Conservation (phyloP, 257 asterid genomes). For the Fraxinus anomala region DNA sequence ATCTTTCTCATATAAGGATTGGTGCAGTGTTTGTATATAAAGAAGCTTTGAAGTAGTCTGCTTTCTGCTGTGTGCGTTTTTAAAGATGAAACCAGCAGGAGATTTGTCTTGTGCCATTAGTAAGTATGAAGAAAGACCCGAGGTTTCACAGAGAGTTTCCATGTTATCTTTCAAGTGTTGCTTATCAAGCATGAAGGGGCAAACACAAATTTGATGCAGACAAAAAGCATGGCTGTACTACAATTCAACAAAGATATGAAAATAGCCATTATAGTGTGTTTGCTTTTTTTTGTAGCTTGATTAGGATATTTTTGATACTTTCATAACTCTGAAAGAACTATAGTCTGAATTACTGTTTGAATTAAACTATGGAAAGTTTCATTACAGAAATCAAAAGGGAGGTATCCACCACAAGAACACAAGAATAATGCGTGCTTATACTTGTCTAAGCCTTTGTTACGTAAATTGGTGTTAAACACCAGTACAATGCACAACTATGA, state of each 20-base stretch:
- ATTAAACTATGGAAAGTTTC: neutral
- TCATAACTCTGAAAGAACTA: neutral
- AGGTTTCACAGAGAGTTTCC: neutral
- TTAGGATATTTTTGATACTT: neutral
- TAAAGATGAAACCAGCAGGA: slow-evolving; percentile 1
- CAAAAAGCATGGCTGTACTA: neutral
- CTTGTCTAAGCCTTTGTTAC: too few species aligned
- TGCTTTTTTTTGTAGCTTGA: neutral
- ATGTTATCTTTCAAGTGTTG: slow-evolving; percentile 5
- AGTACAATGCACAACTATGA: too few species aligned
- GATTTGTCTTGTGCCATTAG: neutral
- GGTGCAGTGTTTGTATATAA: slow-evolving; percentile 14
- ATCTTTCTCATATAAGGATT: neutral
- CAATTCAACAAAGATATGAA: slow-evolving; percentile 4
- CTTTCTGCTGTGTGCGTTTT: slow-evolving; percentile 15
- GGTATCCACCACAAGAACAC: neutral
- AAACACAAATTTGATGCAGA: slow-evolving; percentile 16
- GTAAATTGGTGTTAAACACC: too few species aligned
- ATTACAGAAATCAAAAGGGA: neutral
- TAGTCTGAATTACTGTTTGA: neutral
- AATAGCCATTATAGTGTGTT: neutral
- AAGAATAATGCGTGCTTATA: neutral
- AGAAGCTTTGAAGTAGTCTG: slow-evolving; percentile 17
- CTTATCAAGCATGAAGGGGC: slow-evolving; percentile 4
- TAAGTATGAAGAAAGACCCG: neutral